These are phyloP conservation scores for Stereum hirsutum DNA, from an alignment of 1,284 basidiomycete species.

Conservation along the genomic window DNA sequence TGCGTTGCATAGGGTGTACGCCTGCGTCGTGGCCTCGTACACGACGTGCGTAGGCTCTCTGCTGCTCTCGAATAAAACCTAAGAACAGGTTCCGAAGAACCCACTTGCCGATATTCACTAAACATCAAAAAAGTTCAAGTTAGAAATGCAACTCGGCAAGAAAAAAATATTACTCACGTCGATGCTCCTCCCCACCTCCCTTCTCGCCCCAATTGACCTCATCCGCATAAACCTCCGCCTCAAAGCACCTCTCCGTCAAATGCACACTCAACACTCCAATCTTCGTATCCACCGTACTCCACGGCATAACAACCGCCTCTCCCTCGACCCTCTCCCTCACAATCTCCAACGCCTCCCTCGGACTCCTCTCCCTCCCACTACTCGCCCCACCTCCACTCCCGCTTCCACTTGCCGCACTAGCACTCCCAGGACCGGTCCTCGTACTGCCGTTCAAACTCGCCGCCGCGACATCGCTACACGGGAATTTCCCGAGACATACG, in stretches of 20 bases:
- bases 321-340: constrained; percentile 89
- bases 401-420: constrained; percentile 2
- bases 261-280: constrained; percentile 86
- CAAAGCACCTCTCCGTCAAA: constrained; percentile 82
- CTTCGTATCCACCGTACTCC: constrained; percentile 88
- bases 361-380: constrained; percentile 44
- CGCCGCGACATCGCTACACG: constrained; percentile 53
- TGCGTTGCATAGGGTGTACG: constrained; percentile 11
- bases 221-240: constrained; percentile 92
- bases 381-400: not conserved
- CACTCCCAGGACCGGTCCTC: constrained; percentile 21
- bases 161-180: constrained; percentile 44
- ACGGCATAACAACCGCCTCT: constrained; percentile 77
- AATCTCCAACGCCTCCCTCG: constrained; percentile 78
- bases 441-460: constrained; percentile 18
- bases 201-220: constrained; percentile 62
- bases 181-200: constrained; percentile 66
- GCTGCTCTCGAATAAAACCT: constrained; percentile 61
- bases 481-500: constrained; percentile 68
- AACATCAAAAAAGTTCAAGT: constrained; percentile 18
- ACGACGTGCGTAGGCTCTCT: constrained; percentile 29
- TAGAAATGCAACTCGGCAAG: constrained; percentile 9
- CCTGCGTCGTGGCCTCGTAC: constrained; percentile 19
- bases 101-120: constrained; percentile 81
- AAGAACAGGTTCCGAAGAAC: constrained; percentile 66